These are phyloP conservation scores for Chrysosporium queenslandicum DNA, from an alignment of 2,329 filamentous ascomycete genomes.

Conservation along the genomic window DNA sequence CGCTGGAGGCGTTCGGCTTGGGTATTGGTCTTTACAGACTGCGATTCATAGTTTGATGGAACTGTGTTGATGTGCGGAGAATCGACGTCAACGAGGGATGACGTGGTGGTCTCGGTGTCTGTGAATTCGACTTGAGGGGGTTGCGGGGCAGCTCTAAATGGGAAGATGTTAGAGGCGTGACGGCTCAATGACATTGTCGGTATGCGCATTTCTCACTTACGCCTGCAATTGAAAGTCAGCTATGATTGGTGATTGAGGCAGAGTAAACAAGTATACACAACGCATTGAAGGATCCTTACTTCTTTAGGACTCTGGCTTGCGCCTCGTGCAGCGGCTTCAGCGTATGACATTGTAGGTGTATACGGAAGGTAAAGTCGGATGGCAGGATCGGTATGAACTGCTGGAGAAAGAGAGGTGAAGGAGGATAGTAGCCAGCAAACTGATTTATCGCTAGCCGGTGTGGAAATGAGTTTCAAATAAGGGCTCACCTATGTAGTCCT, in stretches of 20 bases:
- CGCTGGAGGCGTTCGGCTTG: conserved; percentile 39
- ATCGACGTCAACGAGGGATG: conserved; percentile 40
- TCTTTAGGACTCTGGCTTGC: conserved; percentile 40
- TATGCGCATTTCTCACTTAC: conserved; percentile 24
- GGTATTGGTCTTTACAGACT: conserved; percentile 38
- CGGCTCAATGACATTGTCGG: background rate
- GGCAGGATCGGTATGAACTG: background rate
- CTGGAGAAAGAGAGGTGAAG: background rate
- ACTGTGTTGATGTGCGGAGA: conserved; percentile 38
- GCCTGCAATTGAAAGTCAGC: conserved; percentile 22
- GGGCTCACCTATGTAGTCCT: too few relatives aligned
- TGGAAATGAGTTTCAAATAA: too few relatives aligned
- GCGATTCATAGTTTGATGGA: conserved; percentile 33
- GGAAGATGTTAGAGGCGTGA: background rate
- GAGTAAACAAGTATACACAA: background rate
- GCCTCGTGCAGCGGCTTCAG: conserved; percentile 39
- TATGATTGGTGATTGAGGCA: background rate
- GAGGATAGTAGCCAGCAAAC: too few relatives aligned
- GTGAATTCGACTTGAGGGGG: conserved; percentile 32
- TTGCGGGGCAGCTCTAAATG: conserved; percentile 34
- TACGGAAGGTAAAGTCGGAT: background rate
- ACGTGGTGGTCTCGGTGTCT: conserved; percentile 32
- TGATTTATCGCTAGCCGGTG: too few relatives aligned
- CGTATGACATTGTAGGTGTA: conserved; percentile 38
- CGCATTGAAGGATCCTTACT: conserved; percentile 27